Base-by-base conservation (phyloP, 495 filamentous ascomycete genomes). In the Beverwykella pulmonaria region DNA sequence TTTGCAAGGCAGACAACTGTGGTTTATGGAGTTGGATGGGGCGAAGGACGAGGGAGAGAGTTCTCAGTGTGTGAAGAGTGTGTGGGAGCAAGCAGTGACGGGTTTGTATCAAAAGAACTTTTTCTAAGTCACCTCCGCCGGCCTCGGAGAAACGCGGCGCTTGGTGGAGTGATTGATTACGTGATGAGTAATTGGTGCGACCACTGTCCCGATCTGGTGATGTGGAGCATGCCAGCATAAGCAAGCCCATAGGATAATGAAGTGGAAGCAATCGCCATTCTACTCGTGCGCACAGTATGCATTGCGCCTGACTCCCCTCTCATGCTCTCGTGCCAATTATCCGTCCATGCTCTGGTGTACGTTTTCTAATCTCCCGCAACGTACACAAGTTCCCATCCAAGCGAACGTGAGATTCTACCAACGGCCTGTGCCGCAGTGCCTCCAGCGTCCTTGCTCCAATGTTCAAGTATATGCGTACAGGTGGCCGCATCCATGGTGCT, bases 91-190 rank as follows among this genome's bases (percentile, higher is more conserved):
- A 36, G 59, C 1, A 19, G 36, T 15, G 57, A 30, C 12, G 1
- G 14, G 48, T 56, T 47, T 48, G 27, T 20, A 41, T 26, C 17
- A 14, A 27, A 36, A 53, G 41, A 56, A 57, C 19, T 46, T 64
- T 61, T 63, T 56, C 53, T 58, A 49, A 15, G 53, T 25, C 27
- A 65, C 50, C 26, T 53, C 29, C 53, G 27, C 53, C 62, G 61
- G 52, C 62, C 62, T 65, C 62, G 62, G 62, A 65, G 62, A 65
- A 59, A 36, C n/a, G 46, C 53, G 41, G 53, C 27, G 10, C 9
- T 30, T 9, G 61, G 52, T 54, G 47, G 59, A 50, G 44, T 54
- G 59, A 50, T 54, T 19, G 25, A 23, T 29, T 25, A 50, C 29
- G 48, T 32, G 29, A 5, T 36, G 59, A 44, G 29, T 32, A 57